Base-by-base conservation (phyloP, 345 rosid genomes). In the Gossypium rotundifolium region DNA sequence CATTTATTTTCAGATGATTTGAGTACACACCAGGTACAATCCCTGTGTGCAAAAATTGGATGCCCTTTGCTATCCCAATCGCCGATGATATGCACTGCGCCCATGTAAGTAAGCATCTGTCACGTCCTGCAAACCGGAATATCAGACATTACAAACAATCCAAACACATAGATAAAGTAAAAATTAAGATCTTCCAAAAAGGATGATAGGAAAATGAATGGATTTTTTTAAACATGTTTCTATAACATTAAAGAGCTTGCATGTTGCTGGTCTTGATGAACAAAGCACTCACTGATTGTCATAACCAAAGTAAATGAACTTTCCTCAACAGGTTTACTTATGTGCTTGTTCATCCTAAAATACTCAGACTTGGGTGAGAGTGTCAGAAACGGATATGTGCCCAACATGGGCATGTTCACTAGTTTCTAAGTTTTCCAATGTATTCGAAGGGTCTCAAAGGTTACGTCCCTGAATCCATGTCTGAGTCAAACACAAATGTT, bases 1-100 rank as follows among this genome's bases (percentile, higher is more conserved):
- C 97, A 14, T 92, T 91, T 73, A 89, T 86, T 55, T 88, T 95
- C 80, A 95, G 78, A 81, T 89, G 86, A 78, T 95, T 95, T 0
- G 93, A 82, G 76, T 81, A 90, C 77, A 93, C 84, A 55, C 96
- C 97, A 1, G 97, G 98, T 17, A 94, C 90, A 20, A 91, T 88
- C 74, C 97, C 96, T 0, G 97, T 88, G 83, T 94, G 98, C 87
- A 94, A 80, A 83, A 91, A 94, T 65, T 92, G 94, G 71, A 92
- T 86, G 25, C 98, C 98, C 82, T 84, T 93, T 4, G 96, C 97
- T 33, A 91, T 88, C 55, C 98, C 98, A n/a, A 91, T 83, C 7
- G 88, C 91, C 72, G 96, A 94, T 22, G 90, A 81, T 78, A 89
- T 88, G 70, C 98, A 92, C 75, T 93, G 97, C 54, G 89, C 76